These are phyloP conservation scores for Jacaranda copaia DNA, from an alignment of 257 asterid genomes.

Conservation along the genomic window DNA sequence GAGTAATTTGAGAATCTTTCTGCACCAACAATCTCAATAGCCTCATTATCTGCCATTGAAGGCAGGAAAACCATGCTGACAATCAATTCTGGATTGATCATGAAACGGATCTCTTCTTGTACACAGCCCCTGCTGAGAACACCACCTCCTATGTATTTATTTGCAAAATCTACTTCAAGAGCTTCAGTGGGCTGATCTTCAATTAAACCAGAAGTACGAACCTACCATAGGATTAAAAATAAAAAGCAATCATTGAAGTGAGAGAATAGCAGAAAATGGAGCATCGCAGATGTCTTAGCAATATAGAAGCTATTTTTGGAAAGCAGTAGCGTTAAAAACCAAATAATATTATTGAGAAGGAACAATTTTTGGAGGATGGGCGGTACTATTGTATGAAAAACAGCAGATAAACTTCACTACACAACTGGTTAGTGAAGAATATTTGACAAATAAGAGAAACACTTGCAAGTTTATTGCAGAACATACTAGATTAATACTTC, in stretches of 20 bases:
- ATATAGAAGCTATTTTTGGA: background rate
- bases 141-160: conserved; percentile 89
- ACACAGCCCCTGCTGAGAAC: conserved; percentile 86
- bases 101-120: conserved; percentile 96
- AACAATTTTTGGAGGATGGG: background rate
- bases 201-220: conserved; percentile 63
- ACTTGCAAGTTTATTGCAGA: conserved; percentile 8
- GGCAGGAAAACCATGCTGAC: conserved; percentile 81
- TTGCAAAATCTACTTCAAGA: conserved; percentile 93
- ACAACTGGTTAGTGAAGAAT: conserved; percentile 11
- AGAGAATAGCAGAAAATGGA: conserved; percentile 4
- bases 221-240: conserved; percentile 50
- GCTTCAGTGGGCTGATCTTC: conserved; percentile 77
- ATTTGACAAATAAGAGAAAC: background rate
- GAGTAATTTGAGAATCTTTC: conserved; percentile 85
- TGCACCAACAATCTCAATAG: conserved; percentile 90
- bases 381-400: background rate
- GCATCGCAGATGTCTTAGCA: background rate
- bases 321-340: background rate
- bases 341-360: background rate
- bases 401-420: background rate
- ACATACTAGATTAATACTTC: background rate
- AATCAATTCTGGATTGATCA: conserved; percentile 91
- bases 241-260: background rate
- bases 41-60: conserved; percentile 82